phyloP scores from a whole-genome alignment of 2,329 filamentous ascomycete species.

The Microthyrium microscopicum region DNA sequence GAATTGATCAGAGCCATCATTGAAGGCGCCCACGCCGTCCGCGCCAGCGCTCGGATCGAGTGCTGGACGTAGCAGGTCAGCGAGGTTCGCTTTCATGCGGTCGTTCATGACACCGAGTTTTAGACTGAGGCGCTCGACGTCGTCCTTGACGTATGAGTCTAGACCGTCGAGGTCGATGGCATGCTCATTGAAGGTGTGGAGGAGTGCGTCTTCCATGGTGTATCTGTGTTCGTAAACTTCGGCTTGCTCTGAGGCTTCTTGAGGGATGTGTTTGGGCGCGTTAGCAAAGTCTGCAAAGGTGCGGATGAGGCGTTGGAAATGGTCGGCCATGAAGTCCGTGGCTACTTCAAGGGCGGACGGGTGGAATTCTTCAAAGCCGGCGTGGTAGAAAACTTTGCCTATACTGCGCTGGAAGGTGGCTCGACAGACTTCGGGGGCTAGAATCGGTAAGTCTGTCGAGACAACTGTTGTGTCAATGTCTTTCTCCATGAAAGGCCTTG shows the following conservation, averaged over 20 bases:
- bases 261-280: constrained; percentile 60
- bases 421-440: constrained; percentile 67
- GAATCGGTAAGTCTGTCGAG: constrained; percentile 73
- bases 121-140: constrained; percentile 67
- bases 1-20: constrained; percentile 94
- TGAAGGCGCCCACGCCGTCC: constrained; percentile 82
- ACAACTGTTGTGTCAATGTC: constrained; percentile 83
- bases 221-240: constrained; percentile 48
- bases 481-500: constrained; percentile 69
- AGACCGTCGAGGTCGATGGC: constrained; percentile 68
- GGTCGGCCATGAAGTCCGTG: constrained; percentile 78
- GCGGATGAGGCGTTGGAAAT: constrained; percentile 67
- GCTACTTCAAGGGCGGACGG: constrained; percentile 82
- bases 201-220: constrained; percentile 66
- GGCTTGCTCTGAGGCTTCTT: constrained; percentile 29
- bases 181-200: constrained; percentile 73
- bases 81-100: constrained; percentile 80
- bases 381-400: constrained; percentile 88
- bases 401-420: constrained; percentile 79
- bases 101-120: constrained; percentile 80
- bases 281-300: constrained; percentile 74
- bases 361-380: constrained; percentile 93
- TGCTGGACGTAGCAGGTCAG: constrained; percentile 84
- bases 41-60: constrained; percentile 50
- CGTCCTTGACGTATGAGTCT: constrained; percentile 79